Percentiles rank a stretch among this genome's conserved stretches.
Conservation (phyloP, 83 land plant species). For the Thuja plicata region DNA sequence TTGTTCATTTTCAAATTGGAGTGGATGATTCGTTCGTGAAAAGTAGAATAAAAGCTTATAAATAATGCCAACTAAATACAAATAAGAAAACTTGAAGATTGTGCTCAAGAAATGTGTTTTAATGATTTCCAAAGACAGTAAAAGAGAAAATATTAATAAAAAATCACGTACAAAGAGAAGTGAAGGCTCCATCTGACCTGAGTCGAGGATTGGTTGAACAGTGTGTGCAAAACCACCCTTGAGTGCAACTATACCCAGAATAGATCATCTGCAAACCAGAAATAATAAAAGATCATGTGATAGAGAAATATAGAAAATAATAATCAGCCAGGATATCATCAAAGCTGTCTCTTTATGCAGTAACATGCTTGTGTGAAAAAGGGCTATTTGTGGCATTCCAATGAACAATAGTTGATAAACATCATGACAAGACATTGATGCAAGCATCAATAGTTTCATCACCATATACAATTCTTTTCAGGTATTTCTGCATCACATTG, state of each 20-base stretch:
- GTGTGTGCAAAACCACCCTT: constrained; percentile 98
- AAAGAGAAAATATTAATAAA: background rate
- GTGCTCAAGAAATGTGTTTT: background rate
- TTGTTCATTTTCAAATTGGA: background rate
- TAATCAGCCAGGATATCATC: background rate
- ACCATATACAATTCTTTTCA: background rate
- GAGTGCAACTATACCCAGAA: constrained; percentile 85
- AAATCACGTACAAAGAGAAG: background rate
- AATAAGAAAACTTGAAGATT: background rate
- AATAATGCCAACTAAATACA: background rate
- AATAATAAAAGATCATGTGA: background rate
- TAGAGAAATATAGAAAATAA: background rate
- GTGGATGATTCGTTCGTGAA: background rate
- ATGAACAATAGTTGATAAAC: background rate
- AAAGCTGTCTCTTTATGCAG: background rate
- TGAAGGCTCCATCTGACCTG: constrained; percentile 35
- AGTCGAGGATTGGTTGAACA: constrained; percentile 68
- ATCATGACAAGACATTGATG: background rate
- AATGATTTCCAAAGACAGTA: background rate
- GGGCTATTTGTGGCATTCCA: background rate
- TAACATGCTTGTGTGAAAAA: background rate
- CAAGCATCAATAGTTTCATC: background rate
- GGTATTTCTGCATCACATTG: background rate
- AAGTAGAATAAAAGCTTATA: background rate
- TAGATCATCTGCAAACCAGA: constrained; percentile 67